Conservation (phyloP, 140 eudicot genomes). For the Senecio squalidus region DNA sequence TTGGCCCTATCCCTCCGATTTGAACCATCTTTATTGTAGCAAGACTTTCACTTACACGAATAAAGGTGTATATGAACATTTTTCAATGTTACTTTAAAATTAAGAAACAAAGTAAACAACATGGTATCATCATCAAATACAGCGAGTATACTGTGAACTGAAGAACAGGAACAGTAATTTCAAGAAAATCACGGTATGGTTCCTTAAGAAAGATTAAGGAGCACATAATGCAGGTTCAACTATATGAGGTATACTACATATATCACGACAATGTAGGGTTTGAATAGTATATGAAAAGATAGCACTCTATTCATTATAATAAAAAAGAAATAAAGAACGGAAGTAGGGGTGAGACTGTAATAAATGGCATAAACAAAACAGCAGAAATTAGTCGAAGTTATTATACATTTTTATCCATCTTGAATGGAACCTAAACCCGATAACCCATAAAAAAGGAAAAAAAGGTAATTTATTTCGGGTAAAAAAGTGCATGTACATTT, state of each 20-base stretch:
- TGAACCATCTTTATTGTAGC: neutral
- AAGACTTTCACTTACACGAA: neutral
- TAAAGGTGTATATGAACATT: no score
- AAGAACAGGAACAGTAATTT: neutral
- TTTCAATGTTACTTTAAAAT: no score
- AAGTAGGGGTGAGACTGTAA: neutral
- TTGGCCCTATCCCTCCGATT: neutral
- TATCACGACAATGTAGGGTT: neutral
- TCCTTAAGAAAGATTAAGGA: neutral
- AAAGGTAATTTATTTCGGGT: no score
- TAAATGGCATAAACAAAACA: neutral
- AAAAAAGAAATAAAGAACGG: neutral
- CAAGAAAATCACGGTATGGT: neutral
- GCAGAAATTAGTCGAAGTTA: neutral
- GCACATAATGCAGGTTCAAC: neutral
- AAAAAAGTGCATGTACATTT: no score
- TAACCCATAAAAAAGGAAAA: no score
- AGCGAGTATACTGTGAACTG: neutral
- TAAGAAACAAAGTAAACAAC: no score
- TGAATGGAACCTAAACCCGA: no score
- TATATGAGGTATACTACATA: neutral
- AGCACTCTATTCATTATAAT: neutral
- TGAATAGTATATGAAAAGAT: neutral
- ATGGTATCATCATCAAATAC: no score
- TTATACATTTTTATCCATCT: no score